Conservation (phyloP, 148 eudicot genomes). For the Silene latifolia region DNA sequence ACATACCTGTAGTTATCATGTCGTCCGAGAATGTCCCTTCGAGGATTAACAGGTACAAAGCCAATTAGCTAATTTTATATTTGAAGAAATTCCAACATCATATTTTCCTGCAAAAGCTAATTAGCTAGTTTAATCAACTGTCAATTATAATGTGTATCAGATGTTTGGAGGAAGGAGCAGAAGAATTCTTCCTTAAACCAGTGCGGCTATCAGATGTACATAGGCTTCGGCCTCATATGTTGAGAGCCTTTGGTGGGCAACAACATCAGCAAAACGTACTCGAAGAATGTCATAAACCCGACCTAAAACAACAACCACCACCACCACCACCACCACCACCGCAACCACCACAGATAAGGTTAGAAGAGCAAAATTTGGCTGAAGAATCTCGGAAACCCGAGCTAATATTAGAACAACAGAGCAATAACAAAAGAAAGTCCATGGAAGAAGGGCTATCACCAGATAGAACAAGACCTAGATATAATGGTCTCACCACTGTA, state of each 20-base stretch:
- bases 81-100: background rate
- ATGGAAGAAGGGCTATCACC: conserved; percentile 65
- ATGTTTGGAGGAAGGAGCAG: conserved; percentile 95
- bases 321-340: background rate
- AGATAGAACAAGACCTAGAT: conserved; percentile 77
- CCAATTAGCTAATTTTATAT: background rate
- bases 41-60: conserved; percentile 73
- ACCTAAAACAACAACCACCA: conserved; percentile 26
- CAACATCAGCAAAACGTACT: conserved; percentile 28
- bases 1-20: conserved; percentile 97
- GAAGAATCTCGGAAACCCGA: background rate
- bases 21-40: conserved; percentile 96
- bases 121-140: conserved; percentile 7
- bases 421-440: conserved; percentile 60
- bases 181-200: conserved; percentile 89
- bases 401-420: conserved; percentile 14
- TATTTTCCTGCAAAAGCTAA: background rate
- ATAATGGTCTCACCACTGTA: conserved; percentile 58
- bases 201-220: conserved; percentile 71
- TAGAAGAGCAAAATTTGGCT: background rate
- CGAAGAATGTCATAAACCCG: conserved; percentile 25
- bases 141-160: conserved; percentile 29
- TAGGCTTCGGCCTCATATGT: conserved; percentile 77
- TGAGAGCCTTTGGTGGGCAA: conserved; percentile 53
- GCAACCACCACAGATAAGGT: conserved; percentile 10